Conservation (phyloP, 2,329 filamentous ascomycete species). For the Helotiales sp. region DNA sequence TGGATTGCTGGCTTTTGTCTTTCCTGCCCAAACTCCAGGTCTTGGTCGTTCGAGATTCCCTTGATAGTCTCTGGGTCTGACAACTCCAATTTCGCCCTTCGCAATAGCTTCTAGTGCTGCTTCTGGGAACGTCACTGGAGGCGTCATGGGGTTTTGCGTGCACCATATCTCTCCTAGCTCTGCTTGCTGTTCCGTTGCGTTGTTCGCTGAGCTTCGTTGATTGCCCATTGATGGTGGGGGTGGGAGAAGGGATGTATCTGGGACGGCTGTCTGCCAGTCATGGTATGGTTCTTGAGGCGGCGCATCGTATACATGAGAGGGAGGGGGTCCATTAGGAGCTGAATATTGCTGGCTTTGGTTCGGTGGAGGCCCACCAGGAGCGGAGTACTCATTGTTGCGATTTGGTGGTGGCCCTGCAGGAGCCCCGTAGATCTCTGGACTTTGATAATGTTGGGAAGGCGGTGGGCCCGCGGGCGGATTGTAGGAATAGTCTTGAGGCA, state of each 20-base stretch:
- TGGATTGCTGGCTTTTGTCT: constrained; percentile 49
- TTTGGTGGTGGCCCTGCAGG: constrained; percentile 26
- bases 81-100: constrained; percentile 58
- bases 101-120: constrained; percentile 54
- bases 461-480: constrained; percentile 42
- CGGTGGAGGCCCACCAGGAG: constrained; percentile 45
- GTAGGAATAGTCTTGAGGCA: constrained; percentile 37
- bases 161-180: constrained; percentile 72
- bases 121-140: constrained; percentile 56
- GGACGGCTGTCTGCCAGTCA: constrained; percentile 73
- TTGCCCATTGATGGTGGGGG: constrained; percentile 69
- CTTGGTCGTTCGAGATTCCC: constrained; percentile 52
- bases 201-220: constrained; percentile 69
- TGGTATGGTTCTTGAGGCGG: constrained; percentile 54
- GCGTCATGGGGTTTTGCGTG: constrained; percentile 59
- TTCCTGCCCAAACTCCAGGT: constrained; percentile 58
- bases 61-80: constrained; percentile 55
- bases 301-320: constrained; percentile 38
- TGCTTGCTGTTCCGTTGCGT: constrained; percentile 68
- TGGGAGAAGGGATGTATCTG: constrained; percentile 74
- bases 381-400: constrained; percentile 34
- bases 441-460: constrained; percentile 24
- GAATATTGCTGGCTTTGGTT: constrained; percentile 16
- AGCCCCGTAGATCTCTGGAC: constrained; percentile 14
- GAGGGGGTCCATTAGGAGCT: constrained; percentile 34